These are phyloP conservation scores for Yarrowia hollandica DNA, from an alignment of 805 yeast species.

Conservation along the genomic window DNA sequence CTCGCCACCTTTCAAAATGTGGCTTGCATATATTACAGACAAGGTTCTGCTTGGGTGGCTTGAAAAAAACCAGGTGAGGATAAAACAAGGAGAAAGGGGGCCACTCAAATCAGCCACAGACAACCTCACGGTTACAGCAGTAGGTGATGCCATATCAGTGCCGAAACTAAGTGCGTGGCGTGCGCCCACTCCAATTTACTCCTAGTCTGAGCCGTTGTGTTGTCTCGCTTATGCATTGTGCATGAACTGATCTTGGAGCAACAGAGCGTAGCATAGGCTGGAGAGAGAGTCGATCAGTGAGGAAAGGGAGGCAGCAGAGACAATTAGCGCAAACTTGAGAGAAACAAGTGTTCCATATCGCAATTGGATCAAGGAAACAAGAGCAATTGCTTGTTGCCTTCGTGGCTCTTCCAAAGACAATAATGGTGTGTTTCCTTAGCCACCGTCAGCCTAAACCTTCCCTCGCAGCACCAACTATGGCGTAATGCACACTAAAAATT, in stretches of 20 bases:
- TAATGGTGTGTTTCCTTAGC: not conserved
- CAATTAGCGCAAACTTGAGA: too few species aligned
- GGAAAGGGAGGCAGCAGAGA: not conserved
- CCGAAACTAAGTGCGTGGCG: not conserved
- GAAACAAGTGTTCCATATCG: too few species aligned
- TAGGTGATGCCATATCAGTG: not conserved
- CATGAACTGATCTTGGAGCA: not conserved
- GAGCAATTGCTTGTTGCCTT: too few species aligned
- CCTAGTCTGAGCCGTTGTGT: not conserved
- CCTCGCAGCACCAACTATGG: not conserved
- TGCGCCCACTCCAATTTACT: too few species aligned
- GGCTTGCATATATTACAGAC: conserved; percentile 10
- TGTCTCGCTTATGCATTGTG: conserved; percentile 22
- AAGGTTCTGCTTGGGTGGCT: not conserved
- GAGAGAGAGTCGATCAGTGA: not conserved
- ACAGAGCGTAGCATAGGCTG: not conserved
- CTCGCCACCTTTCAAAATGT: conserved; percentile 25
- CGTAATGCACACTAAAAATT: conserved; percentile 28
- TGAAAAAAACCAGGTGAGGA: not conserved
- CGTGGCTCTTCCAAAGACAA: too few species aligned
- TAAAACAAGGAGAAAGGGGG: not conserved
- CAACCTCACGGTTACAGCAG: too few species aligned
- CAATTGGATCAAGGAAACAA: too few species aligned
- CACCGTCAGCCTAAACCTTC: conserved; percentile 8
- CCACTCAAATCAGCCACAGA: not conserved